Evolutionary conservation across 2,329 filamentous ascomycete species (phyloP).

Genomic region (Ilyonectria mors-panacis): DNA sequence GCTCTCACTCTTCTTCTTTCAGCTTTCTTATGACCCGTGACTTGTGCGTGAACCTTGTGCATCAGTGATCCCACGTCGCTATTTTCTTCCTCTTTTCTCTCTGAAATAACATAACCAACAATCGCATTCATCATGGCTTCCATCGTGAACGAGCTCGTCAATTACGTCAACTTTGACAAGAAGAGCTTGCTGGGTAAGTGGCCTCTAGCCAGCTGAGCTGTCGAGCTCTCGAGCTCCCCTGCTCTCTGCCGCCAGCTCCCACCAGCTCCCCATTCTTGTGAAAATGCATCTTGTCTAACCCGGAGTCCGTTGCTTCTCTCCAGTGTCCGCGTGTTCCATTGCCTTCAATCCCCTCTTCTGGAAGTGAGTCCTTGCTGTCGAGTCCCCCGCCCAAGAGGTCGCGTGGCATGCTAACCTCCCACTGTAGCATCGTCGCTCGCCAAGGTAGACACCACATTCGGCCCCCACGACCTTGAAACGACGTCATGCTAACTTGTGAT

Average conservation of each 20-base stretch:
- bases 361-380: conserved; percentile 79
- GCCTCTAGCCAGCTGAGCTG: conserved; percentile 3
- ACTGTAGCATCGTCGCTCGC: conserved; percentile 81
- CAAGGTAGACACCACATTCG: conserved; percentile 69
- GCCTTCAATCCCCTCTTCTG: conserved; percentile 99
- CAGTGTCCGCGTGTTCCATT: conserved; percentile 87
- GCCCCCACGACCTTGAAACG: not conserved
- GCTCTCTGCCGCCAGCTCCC: conserved; percentile 12
- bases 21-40: conserved; percentile 12
- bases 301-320: conserved; percentile 21
- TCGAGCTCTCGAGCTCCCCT: conserved; percentile 2
- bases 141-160: conserved; percentile 62
- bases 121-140: conserved; percentile 56
- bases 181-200: conserved; percentile 75
- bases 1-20: conserved; percentile 14
- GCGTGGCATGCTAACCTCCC: conserved; percentile 50
- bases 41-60: conserved; percentile 34
- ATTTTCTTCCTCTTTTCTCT: conserved; percentile 6
- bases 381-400: conserved; percentile 7
- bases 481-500: conserved; percentile 36
- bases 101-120: conserved; percentile 10
- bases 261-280: conserved; percentile 35
- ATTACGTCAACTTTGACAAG: conserved; percentile 79
- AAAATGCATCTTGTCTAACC: conserved; percentile 35
- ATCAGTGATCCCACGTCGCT: conserved; percentile 33